These are phyloP conservation scores for Aspergillus fumigatus DNA, from an alignment of 2,329 filamentous ascomycete genomes.

Conservation along the genomic window DNA sequence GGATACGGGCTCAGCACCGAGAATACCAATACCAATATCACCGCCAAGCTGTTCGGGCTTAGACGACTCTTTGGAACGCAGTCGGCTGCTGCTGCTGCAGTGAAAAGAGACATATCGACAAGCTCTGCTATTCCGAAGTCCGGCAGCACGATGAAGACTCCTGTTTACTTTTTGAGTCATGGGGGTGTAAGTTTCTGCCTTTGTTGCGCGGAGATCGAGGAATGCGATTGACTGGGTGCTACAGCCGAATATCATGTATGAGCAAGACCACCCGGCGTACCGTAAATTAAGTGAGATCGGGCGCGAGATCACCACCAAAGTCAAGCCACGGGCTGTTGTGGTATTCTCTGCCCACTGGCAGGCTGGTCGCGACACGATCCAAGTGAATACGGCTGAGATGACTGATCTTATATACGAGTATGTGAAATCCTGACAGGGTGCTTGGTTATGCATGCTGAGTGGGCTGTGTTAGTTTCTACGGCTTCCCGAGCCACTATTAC, in stretches of 20 bases:
- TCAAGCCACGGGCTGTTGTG: constrained; percentile 68
- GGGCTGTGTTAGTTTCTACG: constrained; percentile 54
- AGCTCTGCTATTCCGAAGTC: not conserved
- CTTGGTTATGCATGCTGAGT: not conserved
- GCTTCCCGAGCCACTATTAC: constrained; percentile 67
- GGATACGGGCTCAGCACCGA: constrained; percentile 5
- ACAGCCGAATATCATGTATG: constrained; percentile 61
- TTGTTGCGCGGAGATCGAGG: not conserved
- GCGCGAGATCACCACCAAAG: constrained; percentile 63
- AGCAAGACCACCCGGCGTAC: constrained; percentile 65
- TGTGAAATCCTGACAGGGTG: constrained; percentile 5
- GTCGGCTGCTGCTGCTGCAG: constrained; percentile 1
- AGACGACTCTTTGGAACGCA: constrained; percentile 20
- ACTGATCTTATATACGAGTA: constrained; percentile 67
- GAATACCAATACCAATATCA: not conserved
- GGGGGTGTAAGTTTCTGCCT: constrained; percentile 35
- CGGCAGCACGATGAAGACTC: constrained; percentile 35
- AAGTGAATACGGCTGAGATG: constrained; percentile 62
- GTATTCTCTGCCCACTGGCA: constrained; percentile 79
- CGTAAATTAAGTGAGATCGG: constrained; percentile 61
- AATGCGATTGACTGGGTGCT: not conserved
- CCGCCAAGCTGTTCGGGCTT: constrained; percentile 26
- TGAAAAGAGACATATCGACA: not conserved
- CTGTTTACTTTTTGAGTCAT: constrained; percentile 51
- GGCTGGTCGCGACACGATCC: constrained; percentile 50